phyloP scores from a whole-genome alignment of 768 basidiomycete genomes.

The Leccinum pellstonianum region DNA sequence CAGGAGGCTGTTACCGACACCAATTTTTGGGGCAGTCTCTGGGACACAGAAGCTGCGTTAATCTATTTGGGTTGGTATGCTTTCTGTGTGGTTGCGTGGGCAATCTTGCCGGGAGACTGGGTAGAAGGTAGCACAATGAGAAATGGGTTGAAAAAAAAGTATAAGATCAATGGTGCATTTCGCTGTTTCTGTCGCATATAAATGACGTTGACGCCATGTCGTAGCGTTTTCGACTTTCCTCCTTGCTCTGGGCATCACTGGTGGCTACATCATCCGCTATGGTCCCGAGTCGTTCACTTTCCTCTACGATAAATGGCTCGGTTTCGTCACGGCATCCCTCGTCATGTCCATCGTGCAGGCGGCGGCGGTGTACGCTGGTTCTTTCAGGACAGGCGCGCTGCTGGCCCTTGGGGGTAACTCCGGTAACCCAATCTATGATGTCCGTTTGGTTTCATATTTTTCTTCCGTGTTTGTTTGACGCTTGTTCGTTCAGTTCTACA shows the following conservation, averaged over 20 bases:
- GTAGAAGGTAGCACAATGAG: slow-evolving; percentile 71
- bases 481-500: slow-evolving; percentile 66
- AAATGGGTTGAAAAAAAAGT: slow-evolving; percentile 72
- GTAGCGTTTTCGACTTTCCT: slow-evolving; percentile 87
- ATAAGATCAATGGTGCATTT: slow-evolving; percentile 90
- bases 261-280: slow-evolving; percentile 65
- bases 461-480: background rate
- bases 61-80: slow-evolving; percentile 89
- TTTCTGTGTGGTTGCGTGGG: slow-evolving; percentile 84
- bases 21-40: slow-evolving; percentile 72
- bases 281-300: slow-evolving; percentile 85
- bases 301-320: slow-evolving; percentile 89
- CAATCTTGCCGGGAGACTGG: slow-evolving; percentile 69
- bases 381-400: slow-evolving; percentile 67
- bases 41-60: slow-evolving; percentile 75
- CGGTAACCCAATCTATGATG: slow-evolving; percentile 87
- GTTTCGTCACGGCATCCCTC: slow-evolving; percentile 80
- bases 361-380: slow-evolving; percentile 62
- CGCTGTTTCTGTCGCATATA: background rate
- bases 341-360: slow-evolving; percentile 79
- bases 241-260: slow-evolving; percentile 69
- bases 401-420: slow-evolving; percentile 93
- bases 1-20: slow-evolving; percentile 44
- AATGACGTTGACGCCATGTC: background rate
- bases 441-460: slow-evolving; percentile 38